Conservation (phyloP, 371 early-diverging fungal species). For the Circinella umbellata region DNA sequence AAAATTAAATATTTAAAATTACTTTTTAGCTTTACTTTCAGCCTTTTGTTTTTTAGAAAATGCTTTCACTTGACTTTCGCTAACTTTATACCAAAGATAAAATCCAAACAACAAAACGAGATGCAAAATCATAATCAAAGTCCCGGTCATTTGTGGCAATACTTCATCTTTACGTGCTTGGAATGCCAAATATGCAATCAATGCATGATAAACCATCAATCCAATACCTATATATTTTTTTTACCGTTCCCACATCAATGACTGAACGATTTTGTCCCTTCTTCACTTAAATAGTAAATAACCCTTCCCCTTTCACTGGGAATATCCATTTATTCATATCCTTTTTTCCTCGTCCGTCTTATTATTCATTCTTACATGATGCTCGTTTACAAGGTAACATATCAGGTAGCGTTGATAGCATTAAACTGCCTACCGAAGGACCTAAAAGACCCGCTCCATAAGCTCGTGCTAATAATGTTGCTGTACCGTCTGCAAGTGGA, state of each 20-base stretch:
- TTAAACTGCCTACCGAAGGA: slow-evolving; percentile 31
- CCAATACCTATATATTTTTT: slow-evolving; percentile 27
- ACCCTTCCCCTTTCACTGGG: not conserved
- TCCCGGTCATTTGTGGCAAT: slow-evolving; percentile 20
- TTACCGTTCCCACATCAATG: no score
- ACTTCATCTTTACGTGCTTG: slow-evolving; percentile 34
- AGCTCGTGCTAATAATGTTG: slow-evolving; percentile 28
- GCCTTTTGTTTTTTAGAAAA: slow-evolving; percentile 22
- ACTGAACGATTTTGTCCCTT: not conserved
- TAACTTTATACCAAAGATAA: slow-evolving; percentile 48
- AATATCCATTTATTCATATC: no score
- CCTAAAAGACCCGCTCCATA: slow-evolving; percentile 40
- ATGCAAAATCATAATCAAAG: slow-evolving; percentile 27
- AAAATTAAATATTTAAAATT: not conserved
- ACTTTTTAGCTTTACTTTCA: not conserved
- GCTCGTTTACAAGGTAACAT: slow-evolving; percentile 54
- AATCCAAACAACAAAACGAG: slow-evolving; percentile 28
- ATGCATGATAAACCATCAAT: slow-evolving; percentile 41
- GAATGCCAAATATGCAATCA: slow-evolving; percentile 31
- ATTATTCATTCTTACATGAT: slow-evolving; percentile 27
- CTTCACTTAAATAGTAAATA: not conserved
- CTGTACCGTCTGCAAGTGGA: slow-evolving; percentile 18
- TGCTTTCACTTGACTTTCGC: slow-evolving; percentile 43
- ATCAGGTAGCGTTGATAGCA: slow-evolving; percentile 40
- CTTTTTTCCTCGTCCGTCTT: no score